Evolutionary conservation across 495 filamentous ascomycete genomes (phyloP).

Genomic region (Tuber brumale): DNA sequence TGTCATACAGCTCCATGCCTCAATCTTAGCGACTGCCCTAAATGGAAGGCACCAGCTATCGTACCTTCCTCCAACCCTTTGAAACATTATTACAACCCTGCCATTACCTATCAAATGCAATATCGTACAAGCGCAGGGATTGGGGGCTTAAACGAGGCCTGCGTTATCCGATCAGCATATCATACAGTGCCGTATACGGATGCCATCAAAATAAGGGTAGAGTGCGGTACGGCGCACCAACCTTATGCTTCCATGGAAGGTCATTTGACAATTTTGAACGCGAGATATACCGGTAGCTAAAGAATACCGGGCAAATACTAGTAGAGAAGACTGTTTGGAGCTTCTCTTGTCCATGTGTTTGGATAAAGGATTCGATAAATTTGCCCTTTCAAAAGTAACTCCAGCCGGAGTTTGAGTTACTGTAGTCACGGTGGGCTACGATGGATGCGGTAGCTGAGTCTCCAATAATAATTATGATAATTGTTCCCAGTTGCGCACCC

Average conservation of each 20-base stretch:
- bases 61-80: not conserved
- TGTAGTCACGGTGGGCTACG: too few species aligned
- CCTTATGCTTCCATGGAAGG: not conserved
- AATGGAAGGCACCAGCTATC: not conserved
- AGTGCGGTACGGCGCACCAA: not conserved
- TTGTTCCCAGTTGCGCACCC: not conserved
- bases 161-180: not conserved
- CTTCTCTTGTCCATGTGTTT: not conserved
- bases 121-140: not conserved
- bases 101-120: not conserved
- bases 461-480: slow-evolving; percentile 1
- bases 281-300: not conserved
- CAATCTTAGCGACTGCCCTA: not conserved
- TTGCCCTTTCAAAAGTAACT: not conserved
- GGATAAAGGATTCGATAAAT: not conserved
- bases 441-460: not conserved
- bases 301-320: not conserved
- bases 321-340: not conserved
- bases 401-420: not conserved
- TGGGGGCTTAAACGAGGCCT: not conserved
- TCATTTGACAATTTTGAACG: not conserved
- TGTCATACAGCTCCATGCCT: not conserved
- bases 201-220: not conserved
- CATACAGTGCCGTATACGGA: not conserved
- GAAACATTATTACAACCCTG: not conserved